Base-by-base conservation (phyloP, 140 eudicot genomes). In the Erigeron philadelphicus region DNA sequence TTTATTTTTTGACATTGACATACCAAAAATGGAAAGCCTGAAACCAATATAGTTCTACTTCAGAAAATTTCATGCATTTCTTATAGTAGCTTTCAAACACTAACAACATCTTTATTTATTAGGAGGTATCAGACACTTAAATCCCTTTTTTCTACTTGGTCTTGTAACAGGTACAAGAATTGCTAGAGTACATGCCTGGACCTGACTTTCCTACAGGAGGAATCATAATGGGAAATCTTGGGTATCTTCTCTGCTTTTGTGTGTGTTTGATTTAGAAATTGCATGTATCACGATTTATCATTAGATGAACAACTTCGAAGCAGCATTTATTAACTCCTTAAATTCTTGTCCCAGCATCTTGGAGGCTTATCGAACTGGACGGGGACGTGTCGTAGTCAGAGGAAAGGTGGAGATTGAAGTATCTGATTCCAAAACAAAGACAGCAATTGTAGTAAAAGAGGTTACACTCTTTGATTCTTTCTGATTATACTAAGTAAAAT, bases 161-260 rank as follows among this genome's bases (percentile, higher is more conserved):
- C 71, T 41, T 83, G 63, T 71, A 53, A 72, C 83, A 92, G 98
- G 81, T 92, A 66, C 96, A 88, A 81, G 98, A 92, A 80, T 70
- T 92, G 81, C 76, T 92, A 81, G 98, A 92, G 72, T 89, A 81
- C 86, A 84, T 92, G 98, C 98, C 98, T 65, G 98, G 96, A 48
- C 98, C 98, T 49, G 98, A 92, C 80, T 92, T 92, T 61, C 98
- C 98, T 16, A 92, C 98, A 75, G 98, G 98, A 76, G 98, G 98
- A 67, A 57, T 86, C 68, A 84, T 92, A 63, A 92, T 92, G 96
- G 98, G 98, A 68, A 92, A 81, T 61, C 71, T 50, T 47, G 97
- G 97, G 97, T 90, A 81, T 61, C 7, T 71, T 10, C 31, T 59
- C 13, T 45, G 15, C 40, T 54, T 40, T 19, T 70, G 1, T 13